Base-by-base conservation (phyloP, 306 rosid species). In the Cicer cuneatum region DNA sequence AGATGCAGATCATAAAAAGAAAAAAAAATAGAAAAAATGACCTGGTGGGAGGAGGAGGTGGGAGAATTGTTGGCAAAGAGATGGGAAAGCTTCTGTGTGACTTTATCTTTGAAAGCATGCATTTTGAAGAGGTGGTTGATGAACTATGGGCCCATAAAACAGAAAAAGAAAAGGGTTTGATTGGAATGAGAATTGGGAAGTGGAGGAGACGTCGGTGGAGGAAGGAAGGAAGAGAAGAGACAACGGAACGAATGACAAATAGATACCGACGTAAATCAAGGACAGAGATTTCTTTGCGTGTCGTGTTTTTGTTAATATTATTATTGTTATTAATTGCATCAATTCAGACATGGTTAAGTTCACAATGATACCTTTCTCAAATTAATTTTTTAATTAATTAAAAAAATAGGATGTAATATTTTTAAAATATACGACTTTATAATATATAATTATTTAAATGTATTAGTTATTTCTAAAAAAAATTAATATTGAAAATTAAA, bases 31-130 rank as follows among this genome's bases (percentile, higher is more conserved):
- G 14, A 24, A 37, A 10, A 16, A 7, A 3, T 42, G 29, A 95
- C 97, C 93, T 76, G 83, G 16, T 77, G 71, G 7, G 83, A 60
- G 21, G 58, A 29, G 37, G 72, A 46, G 76, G 1, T 71, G 29
- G 95, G 62, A 39, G 93, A 74, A 79, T 84, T 83, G 80, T 78
- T 83, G 14, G 87, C 69, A 73, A 95, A 85, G 69, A 92, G 72
- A 82, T 89, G 77, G 5, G 92, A 86, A 12, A 94, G 52, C 80
- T 78, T 94, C 76, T 83, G 86, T 1, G 90, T 67, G 16, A 95
- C 85, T 66, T 85, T 95, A 6, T 92, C 90, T 75, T 75, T 95
- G 57, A 95, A 78, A 47, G 92, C 16, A n/a, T 84, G 7, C 99
- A 89, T 91, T 59, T 40, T 73, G 67, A 58, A 65, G 67, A 13